These are phyloP conservation scores for Malassezia furfur DNA, from an alignment of 1,284 basidiomycete species.

Conservation along the genomic window DNA sequence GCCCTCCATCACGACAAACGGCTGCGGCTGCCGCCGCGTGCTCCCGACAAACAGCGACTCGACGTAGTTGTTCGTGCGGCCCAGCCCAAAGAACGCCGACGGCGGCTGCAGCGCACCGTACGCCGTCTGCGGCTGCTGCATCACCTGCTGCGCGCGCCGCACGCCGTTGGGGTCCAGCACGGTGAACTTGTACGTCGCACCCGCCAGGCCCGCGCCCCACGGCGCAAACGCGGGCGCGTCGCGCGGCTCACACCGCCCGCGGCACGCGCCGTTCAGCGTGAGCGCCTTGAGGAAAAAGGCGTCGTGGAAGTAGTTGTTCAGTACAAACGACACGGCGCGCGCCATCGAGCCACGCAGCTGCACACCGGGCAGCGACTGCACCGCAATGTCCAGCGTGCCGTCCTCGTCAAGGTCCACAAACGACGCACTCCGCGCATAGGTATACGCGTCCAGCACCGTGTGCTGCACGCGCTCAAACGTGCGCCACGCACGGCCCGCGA, in stretches of 20 bases:
- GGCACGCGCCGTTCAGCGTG: conserved; percentile 85
- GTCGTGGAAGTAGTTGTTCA: conserved; percentile 97
- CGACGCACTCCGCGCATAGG: conserved; percentile 68
- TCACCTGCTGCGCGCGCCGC: conserved; percentile 82
- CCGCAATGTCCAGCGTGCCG: conserved; percentile 81
- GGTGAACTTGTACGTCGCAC: conserved; percentile 94
- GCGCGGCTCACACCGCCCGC: conserved; percentile 58
- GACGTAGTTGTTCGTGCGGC: conserved; percentile 99
- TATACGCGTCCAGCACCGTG: conserved; percentile 56
- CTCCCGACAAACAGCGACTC: conserved; percentile 54
- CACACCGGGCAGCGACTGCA: conserved; percentile 57
- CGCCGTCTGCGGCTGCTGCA: conserved; percentile 80
- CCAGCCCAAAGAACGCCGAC: conserved; percentile 90
- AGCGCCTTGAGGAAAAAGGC: conserved; percentile 83
- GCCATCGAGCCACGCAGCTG: conserved; percentile 23
- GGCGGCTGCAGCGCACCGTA: conserved; percentile 83
- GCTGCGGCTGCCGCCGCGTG: conserved; percentile 54
- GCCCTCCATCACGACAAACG: conserved; percentile 84
- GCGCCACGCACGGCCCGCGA: conserved; percentile 14
- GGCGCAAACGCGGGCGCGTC: conserved; percentile 54
- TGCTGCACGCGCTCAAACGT: conserved; percentile 1
- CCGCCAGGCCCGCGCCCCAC: conserved; percentile 84
- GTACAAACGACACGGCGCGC: conserved; percentile 62
- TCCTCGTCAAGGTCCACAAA: conserved; percentile 95
- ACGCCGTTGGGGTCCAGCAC: conserved; percentile 84